Evolutionary conservation across 345 rosid species (phyloP), one percentile per base, ranked within the genome.

Genomic region (Salix dunnii): DNA sequence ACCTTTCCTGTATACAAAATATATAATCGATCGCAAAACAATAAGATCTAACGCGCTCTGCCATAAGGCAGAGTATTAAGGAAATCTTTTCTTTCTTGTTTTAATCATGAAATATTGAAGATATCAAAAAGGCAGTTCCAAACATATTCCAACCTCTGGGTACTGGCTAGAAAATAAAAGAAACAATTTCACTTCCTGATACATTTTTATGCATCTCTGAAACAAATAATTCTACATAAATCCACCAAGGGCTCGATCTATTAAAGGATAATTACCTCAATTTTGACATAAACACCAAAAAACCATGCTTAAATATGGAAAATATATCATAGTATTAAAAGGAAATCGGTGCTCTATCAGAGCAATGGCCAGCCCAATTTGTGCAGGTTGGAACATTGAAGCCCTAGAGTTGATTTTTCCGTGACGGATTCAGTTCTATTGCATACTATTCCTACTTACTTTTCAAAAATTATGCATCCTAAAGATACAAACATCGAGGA

Each of bases 1-100:
- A 68, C 97, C 90, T 83, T 90, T 91, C 86, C 99, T 95, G 90
- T 33, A 68, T 9, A 65, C 35, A 60, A 63, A 43, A 69, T 6
- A 36, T 70, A 43, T 31, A 72, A 30, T 58, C 40, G 27, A 27
- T 4, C 12, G 69, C 18, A 68, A 42, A 27, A 25, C 21, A 49
- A 49, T 20, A 61, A 58, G 17, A 71, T n/a, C 43, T 5, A 30
- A 49, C 17, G 58, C n/a, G 33, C 48, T 58, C 35, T 17, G 13
- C 38, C 49, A 72, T 35, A 23, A 36, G 36, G 66, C 63, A 31
- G 13, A 7, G 4, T 21, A 53, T 21, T 9, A 53, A 53, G 7
- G 9, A 20, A 21, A 21, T 53, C 25, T 20, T 51, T 51, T 51
- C 60, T 20, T 20, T n/a, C 60, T 20, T 51, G 6, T 51, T 51